Base-by-base conservation (phyloP, 2,329 filamentous ascomycete genomes). In the Pezicula rhizophila region DNA sequence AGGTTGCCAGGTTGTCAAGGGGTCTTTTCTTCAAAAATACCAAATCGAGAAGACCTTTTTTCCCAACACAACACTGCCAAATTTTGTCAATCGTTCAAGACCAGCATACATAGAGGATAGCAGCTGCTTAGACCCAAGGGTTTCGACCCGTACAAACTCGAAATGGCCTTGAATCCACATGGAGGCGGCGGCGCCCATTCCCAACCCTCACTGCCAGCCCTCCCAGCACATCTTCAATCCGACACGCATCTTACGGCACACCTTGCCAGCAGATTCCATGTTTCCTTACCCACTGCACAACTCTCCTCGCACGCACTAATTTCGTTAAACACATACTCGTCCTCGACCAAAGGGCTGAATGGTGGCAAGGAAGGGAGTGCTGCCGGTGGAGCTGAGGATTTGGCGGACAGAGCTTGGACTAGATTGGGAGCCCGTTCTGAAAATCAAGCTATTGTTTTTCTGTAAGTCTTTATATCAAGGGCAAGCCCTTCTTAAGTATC, bases 271-370 rank as follows among this genome's bases (percentile, higher is more conserved):
- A 89, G 92, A 47, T 99, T 96, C 68, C 93, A 99, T 71, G 87
- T 95, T 46, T 87, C 88, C 47, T 74, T 93, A 51, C 90, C 93
- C 8, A 95, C 91, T 1, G 89, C 93, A 46, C 82, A 82, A 43
- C 80, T 99, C 15, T 96, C 91, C 1, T 95, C 90, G 1, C 91
- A 97, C 65, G 93, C 86, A 43, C 78, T 97, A 59, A 85, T 99
- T 63, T 87, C 88, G 46, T 75, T 99, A 56, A 99, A 99, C 73
- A 99, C 91, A 17, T 97, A 95, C 67, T 92, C 89, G 10, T 88
- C 89, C 10, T 92, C 92, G 1, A 79, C 85, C 47, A 91, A 90
- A 64, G 92, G 91, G 18, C 82, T 87, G 4, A 89, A 96, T 87
- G 92, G 92, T 57, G 84, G 82, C 51, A 93, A 90, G 63, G 89